Conservation (phyloP, 2,329 filamentous ascomycete genomes). For the Fusarium devonianum region DNA sequence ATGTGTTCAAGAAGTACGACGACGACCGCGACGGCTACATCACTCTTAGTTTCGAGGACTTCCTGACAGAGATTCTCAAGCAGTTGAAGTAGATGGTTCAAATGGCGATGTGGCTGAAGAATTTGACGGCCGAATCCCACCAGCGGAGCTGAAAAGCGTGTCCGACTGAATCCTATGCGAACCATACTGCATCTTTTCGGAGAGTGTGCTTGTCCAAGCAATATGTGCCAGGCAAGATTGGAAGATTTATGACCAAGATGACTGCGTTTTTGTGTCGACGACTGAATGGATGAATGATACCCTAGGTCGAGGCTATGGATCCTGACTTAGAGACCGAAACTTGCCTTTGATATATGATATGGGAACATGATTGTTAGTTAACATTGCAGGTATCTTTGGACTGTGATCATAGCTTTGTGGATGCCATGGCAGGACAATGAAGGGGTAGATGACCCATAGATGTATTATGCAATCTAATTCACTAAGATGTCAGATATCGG, state of each 20-base stretch:
- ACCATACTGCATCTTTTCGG: slow-evolving; percentile 7
- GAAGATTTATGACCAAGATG: slow-evolving; percentile 13
- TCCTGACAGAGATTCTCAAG: slow-evolving; percentile 72
- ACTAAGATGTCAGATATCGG: too few species aligned
- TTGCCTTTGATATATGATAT: slow-evolving; percentile 31
- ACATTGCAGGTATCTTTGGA: too few species aligned
- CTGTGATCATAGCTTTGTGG: too few species aligned
- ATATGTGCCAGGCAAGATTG: slow-evolving; percentile 5
- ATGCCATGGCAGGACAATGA: too few species aligned
- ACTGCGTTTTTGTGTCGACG: slow-evolving; percentile 9
- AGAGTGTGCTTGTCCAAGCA: neutral
- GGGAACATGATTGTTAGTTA: slow-evolving; percentile 25
- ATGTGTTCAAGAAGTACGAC: slow-evolving; percentile 99
- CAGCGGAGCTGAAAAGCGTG: neutral
- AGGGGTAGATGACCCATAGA: too few species aligned
- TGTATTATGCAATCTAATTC: too few species aligned
- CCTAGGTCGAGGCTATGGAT: slow-evolving; percentile 39
- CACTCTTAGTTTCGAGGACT: slow-evolving; percentile 82
- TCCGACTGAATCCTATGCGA: neutral
- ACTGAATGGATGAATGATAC: slow-evolving; percentile 39
- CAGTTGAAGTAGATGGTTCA: slow-evolving; percentile 58
- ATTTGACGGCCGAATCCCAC: slow-evolving; percentile 2
- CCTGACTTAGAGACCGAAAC: slow-evolving; percentile 39
- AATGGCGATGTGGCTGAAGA: neutral
- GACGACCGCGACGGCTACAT: slow-evolving; percentile 95